Evolutionary conservation across 2,329 filamentous ascomycete species (phyloP).

Genomic region (Neoascochyta sp.): DNA sequence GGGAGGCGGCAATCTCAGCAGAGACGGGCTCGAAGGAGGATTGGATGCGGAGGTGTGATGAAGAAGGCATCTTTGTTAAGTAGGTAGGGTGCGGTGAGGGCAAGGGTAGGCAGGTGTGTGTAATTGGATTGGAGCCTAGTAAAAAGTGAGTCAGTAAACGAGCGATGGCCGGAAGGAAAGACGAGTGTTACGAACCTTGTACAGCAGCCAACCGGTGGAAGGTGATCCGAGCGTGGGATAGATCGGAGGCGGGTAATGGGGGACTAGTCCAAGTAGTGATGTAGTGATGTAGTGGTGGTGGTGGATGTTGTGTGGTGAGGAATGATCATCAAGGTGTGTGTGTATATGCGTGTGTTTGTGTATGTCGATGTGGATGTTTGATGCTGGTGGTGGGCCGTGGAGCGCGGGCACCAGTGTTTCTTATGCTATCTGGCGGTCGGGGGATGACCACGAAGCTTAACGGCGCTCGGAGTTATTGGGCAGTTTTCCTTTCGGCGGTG

Average conservation of each 20-base stretch:
- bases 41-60: constrained; percentile 46
- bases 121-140: too few relatives aligned
- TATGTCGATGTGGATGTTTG: too few relatives aligned
- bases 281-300: constrained; percentile 7
- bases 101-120: too few relatives aligned
- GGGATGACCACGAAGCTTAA: constrained; percentile 28
- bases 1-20: constrained; percentile 43
- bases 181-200: constrained; percentile 32
- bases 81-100: too few relatives aligned
- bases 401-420: constrained; percentile 25
- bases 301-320: too few relatives aligned
- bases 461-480: constrained; percentile 26
- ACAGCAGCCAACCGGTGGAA: constrained; percentile 31
- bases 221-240: constrained; percentile 30
- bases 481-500: constrained; percentile 26
- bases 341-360: too few relatives aligned
- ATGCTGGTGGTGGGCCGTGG: constrained; percentile 9
- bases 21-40: constrained; percentile 45
- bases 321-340: not conserved
- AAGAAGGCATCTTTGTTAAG: constrained; percentile 45
- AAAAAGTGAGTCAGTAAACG: constrained; percentile 51
- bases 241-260: constrained; percentile 9
- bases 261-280: constrained; percentile 3
- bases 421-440: constrained; percentile 30
- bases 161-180: constrained; percentile 28